A percentile compares a stretch with the other conserved stretches of the same genome.
phyloP scores from a whole-genome alignment of 768 basidiomycete genomes.

The Collybia mongolica region DNA sequence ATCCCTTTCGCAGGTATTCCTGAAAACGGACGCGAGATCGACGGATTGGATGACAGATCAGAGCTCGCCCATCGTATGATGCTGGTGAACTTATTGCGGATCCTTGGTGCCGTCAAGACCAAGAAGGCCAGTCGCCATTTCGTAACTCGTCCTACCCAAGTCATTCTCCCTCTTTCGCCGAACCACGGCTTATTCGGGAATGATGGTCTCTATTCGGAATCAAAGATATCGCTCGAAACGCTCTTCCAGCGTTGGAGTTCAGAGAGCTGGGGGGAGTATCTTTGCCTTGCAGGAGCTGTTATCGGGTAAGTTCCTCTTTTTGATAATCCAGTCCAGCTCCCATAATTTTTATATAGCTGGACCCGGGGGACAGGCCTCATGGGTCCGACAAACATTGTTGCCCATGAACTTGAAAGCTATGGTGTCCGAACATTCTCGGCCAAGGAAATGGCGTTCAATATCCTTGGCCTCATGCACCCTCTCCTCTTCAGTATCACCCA shows the following conservation, averaged over 20 bases:
- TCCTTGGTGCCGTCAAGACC: conserved; percentile 94
- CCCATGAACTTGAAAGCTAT: conserved; percentile 88
- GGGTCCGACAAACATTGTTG: conserved; percentile 92
- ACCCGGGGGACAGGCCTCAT: conserved; percentile 98
- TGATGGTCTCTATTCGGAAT: conserved; percentile 97
- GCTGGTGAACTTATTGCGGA: conserved; percentile 94
- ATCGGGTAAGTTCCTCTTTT: conserved; percentile 71
- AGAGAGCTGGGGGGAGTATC: conserved; percentile 98
- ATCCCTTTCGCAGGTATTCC: conserved; percentile 98
- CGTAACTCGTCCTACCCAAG: conserved; percentile 97
- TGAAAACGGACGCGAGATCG: conserved; percentile 98
- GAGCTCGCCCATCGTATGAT: conserved; percentile 99
- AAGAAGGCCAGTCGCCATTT: conserved; percentile 98
- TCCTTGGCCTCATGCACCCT: conserved; percentile 98
- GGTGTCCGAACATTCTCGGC: conserved; percentile 98
- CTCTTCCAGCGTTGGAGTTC: conserved; percentile 98
- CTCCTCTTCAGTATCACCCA: conserved; percentile 99
- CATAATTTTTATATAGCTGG: conserved; percentile 58
- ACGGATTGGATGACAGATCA: conserved; percentile 94
- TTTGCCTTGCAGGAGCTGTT: conserved; percentile 96
- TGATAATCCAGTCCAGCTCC: conserved; percentile 4
- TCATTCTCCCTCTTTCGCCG: conserved; percentile 95
- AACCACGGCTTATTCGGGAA: conserved; percentile 98
- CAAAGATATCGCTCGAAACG: conserved; percentile 97
- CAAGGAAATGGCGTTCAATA: conserved; percentile 99